Percentiles rank a stretch among this genome's conserved stretches.
Conservation (phyloP, 2,329 filamentous ascomycete genomes). For the Cladophialophora bantiana region DNA sequence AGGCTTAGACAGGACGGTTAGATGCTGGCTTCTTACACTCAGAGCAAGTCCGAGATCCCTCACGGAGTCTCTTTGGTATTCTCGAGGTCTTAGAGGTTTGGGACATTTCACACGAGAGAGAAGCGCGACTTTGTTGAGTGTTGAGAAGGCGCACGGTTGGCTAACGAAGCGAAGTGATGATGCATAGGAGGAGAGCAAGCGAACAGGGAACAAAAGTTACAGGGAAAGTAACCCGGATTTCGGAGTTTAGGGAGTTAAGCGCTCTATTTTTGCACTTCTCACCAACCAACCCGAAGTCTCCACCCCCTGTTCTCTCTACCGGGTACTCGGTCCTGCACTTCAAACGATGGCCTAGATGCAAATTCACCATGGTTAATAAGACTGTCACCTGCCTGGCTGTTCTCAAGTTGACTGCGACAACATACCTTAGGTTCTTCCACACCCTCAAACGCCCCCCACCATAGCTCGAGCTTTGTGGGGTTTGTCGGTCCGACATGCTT, state of each 20-base stretch:
- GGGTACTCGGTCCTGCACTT: background rate
- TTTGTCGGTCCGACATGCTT: conserved; percentile 25
- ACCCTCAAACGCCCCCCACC: conserved; percentile 21
- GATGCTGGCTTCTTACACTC: conserved; percentile 15
- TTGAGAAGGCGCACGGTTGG: background rate
- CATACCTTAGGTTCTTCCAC: conserved; percentile 27
- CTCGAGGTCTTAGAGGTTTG: background rate
- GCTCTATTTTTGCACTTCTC: too few relatives aligned
- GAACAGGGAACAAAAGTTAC: too few relatives aligned
- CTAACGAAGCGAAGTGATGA: too few relatives aligned
- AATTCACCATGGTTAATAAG: background rate
- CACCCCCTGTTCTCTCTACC: background rate
- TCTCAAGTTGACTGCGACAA: background rate
- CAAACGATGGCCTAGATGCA: conserved; percentile 6
- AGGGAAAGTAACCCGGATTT: background rate
- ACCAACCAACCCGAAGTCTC: background rate
- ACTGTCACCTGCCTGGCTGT: background rate
- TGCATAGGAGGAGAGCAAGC: too few relatives aligned
- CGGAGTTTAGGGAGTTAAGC: background rate
- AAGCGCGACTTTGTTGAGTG: background rate
- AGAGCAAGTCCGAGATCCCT: conserved; percentile 14
- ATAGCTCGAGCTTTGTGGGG: conserved; percentile 20
- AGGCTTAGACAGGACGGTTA: background rate
- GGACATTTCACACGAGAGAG: background rate
- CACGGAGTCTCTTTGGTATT: background rate